phyloP scores from a whole-genome alignment of 257 asterid genomes.

The Scutellaria barbata region DNA sequence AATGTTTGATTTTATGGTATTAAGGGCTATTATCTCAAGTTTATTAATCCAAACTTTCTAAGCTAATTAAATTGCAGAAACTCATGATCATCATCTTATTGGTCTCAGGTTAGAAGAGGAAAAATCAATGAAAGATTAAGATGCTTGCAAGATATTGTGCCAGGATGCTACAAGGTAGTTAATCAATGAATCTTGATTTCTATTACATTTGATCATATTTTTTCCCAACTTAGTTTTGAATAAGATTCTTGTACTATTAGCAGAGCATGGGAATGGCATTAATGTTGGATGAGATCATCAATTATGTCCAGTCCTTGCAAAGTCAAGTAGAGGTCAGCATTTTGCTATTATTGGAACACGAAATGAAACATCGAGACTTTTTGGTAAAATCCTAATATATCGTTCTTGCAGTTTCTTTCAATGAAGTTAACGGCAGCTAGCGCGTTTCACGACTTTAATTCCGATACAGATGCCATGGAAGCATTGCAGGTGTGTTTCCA shows the following conservation, averaged over 20 bases:
- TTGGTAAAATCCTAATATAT: background rate
- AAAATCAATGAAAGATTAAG: constrained; percentile 79
- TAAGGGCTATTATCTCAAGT: no score
- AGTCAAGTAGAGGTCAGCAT: constrained; percentile 83
- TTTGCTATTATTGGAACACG: background rate
- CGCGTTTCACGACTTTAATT: constrained; percentile 61
- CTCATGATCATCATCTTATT: background rate
- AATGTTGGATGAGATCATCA: constrained; percentile 92
- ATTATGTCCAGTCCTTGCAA: constrained; percentile 86
- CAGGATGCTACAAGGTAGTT: constrained; percentile 88
- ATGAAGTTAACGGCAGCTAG: constrained; percentile 90
- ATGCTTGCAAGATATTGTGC: constrained; percentile 91
- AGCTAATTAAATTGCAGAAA: no score
- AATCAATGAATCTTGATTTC: no score
- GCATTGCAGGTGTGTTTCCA: constrained; percentile 54
- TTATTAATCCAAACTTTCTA: no score
- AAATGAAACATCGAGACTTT: background rate
- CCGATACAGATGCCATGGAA: constrained; percentile 54
- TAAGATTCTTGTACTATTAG: background rate
- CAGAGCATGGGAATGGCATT: constrained; percentile 99
- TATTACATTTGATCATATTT: no score
- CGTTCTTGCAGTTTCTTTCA: constrained; percentile 66
- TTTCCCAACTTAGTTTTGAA: no score
- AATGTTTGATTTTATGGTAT: no score
- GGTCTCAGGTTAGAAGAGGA: constrained; percentile 80